phyloP scores from a whole-genome alignment of 805 yeast genomes.

The Priceomyces carsonii region DNA sequence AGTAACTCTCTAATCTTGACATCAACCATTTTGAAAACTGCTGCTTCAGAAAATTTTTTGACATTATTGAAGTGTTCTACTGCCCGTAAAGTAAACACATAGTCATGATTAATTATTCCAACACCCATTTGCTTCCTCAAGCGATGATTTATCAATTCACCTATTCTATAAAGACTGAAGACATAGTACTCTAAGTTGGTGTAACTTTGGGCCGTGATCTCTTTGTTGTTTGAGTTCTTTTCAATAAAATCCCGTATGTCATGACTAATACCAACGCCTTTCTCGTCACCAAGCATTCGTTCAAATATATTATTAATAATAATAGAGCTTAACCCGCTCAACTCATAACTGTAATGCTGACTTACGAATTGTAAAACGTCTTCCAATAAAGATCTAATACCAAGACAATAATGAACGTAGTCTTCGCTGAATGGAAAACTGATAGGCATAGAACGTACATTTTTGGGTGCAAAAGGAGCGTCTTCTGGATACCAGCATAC shows the following conservation, averaged over 20 bases:
- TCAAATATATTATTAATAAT: slow-evolving; percentile 66
- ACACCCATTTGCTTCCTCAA: slow-evolving; percentile 39
- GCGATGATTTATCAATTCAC: slow-evolving; percentile 41
- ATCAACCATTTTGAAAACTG: slow-evolving; percentile 81
- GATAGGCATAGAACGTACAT: slow-evolving; percentile 57
- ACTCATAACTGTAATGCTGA: slow-evolving; percentile 63
- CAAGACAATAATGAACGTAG: slow-evolving; percentile 83
- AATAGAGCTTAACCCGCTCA: slow-evolving; percentile 56
- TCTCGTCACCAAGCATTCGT: slow-evolving; percentile 53
- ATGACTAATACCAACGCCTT: slow-evolving; percentile 57
- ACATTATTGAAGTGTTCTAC: slow-evolving; percentile 56
- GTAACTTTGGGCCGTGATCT: slow-evolving; percentile 84
- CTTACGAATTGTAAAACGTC: slow-evolving; percentile 65
- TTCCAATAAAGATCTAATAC: slow-evolving; percentile 63
- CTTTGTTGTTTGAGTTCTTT: slow-evolving; percentile 74
- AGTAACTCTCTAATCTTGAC: slow-evolving; percentile 74
- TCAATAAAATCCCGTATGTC: slow-evolving; percentile 57
- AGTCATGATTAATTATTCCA: slow-evolving; percentile 41
- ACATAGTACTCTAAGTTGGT: slow-evolving; percentile 87
- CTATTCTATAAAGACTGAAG: slow-evolving; percentile 70
- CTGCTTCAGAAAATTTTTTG: slow-evolving; percentile 72
- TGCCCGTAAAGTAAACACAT: slow-evolving; percentile 46
- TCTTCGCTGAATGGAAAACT: slow-evolving; percentile 80
- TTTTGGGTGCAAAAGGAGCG: slow-evolving; percentile 44
- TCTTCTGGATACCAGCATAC: slow-evolving; percentile 70